A percentile compares a stretch with the other conserved stretches of the same genome.
Conservation (phyloP, 2,329 filamentous ascomycete species). For the Colletotrichum sp. region DNA sequence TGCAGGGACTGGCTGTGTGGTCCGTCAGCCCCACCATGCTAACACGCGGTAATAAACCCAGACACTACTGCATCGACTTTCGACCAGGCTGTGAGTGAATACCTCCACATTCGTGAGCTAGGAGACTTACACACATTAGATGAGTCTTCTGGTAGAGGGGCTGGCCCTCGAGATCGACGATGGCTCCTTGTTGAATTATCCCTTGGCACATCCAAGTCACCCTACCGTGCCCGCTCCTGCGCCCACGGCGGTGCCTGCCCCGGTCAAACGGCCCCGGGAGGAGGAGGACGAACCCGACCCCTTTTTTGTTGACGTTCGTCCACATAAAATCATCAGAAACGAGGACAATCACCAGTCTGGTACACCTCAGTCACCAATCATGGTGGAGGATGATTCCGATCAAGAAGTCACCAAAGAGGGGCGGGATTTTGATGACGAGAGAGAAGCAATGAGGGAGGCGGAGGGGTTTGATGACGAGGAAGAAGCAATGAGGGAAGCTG, state of each 20-base stretch:
- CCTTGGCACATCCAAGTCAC: neutral
- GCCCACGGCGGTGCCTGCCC: neutral
- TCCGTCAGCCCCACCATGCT: neutral
- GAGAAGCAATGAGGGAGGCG: neutral
- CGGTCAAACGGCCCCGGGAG: neutral
- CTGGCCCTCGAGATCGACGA: neutral
- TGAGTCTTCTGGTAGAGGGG: neutral
- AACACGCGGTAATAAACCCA: neutral
- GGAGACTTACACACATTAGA: neutral
- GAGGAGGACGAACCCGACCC: neutral
- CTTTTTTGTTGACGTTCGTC: neutral
- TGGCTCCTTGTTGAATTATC: neutral
- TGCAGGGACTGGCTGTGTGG: neutral
- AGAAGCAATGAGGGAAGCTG: neutral
- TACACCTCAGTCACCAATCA: neutral
- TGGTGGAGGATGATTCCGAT: neutral
- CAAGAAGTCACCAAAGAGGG: neutral
- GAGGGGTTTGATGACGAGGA: neutral
- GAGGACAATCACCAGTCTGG: neutral
- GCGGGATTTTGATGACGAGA: neutral
- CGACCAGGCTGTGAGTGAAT: neutral
- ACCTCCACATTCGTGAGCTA: neutral
- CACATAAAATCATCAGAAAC: neutral
- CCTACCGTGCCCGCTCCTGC: neutral
- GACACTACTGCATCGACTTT: neutral